Evolutionary conservation across 2,329 filamentous ascomycete species (phyloP).

Genomic region (Colletotrichum ledebouriae): DNA sequence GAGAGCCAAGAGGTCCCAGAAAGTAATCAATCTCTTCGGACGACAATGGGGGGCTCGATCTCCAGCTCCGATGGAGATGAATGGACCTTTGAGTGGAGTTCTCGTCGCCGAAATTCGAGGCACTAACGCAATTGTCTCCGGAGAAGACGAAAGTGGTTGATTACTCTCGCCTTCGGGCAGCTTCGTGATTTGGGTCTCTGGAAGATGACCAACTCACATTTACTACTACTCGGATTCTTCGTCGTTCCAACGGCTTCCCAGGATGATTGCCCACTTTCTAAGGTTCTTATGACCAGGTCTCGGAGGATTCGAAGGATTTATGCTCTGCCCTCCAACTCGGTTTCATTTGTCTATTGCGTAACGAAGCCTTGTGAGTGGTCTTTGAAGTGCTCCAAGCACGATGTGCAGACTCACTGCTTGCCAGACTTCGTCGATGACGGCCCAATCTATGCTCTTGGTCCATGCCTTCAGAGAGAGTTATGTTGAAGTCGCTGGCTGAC

Average conservation of each 20-base stretch:
- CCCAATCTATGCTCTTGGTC: too few relatives aligned
- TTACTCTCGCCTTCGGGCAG: conserved; percentile 6
- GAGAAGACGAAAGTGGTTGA: neutral
- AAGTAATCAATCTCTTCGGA: conserved; percentile 10
- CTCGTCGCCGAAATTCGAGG: neutral
- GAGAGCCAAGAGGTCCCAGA: conserved; percentile 7
- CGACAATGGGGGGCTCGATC: conserved; percentile 13
- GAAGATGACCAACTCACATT: neutral
- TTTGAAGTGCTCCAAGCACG: too few relatives aligned
- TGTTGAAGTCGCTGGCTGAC: neutral
- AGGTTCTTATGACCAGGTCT: neutral
- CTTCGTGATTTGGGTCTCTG: neutral
- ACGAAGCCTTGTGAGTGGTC: neutral
- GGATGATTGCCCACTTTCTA: neutral
- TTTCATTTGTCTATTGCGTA: too few relatives aligned
- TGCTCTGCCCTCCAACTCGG: too few relatives aligned
- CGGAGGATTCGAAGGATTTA: neutral
- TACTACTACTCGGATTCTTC: neutral
- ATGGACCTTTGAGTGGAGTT: conserved; percentile 21
- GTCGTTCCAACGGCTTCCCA: neutral
- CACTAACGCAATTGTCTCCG: conserved; percentile 20
- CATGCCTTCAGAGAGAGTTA: neutral
- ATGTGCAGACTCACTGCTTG: too few relatives aligned
- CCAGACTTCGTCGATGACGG: too few relatives aligned
- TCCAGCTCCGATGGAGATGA: conserved; percentile 23